phyloP scores from a whole-genome alignment of 257 asterid genomes.

The Nemophila menziesii region DNA sequence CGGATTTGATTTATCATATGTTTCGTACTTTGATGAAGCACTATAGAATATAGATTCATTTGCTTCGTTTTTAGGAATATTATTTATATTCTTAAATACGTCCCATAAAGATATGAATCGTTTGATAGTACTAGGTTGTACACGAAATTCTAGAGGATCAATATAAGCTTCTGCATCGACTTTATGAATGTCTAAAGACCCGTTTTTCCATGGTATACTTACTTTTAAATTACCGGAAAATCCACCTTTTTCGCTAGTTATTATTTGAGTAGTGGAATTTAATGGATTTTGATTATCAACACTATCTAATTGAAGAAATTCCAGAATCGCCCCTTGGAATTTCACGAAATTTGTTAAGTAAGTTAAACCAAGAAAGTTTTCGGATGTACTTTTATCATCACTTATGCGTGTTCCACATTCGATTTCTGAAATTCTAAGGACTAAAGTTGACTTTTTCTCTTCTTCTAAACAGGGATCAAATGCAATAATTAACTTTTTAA shows the following conservation, averaged over 20 bases:
- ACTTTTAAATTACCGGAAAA: conserved; percentile 75
- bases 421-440: conserved; percentile 70
- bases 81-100: conserved; percentile 35
- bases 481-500: conserved; percentile 67
- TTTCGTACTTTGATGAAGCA: conserved; percentile 24
- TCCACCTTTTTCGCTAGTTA: conserved; percentile 67
- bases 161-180: conserved; percentile 82
- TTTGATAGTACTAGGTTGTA: conserved; percentile 62
- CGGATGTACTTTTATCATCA: conserved; percentile 41
- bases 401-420: conserved; percentile 77
- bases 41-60: conserved; percentile 13
- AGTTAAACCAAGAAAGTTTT: conserved; percentile 65
- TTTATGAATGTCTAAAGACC: conserved; percentile 63
- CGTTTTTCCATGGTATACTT: conserved; percentile 91
- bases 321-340: conserved; percentile 79
- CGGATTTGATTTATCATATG: conserved; percentile 23
- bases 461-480: conserved; percentile 63
- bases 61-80: conserved; percentile 7
- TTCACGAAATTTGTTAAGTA: conserved; percentile 56
- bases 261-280: conserved; percentile 36
- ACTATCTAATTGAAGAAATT: conserved; percentile 49
- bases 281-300: conserved; percentile 37
- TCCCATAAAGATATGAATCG: conserved; percentile 54
- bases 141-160: conserved; percentile 63
- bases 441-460: conserved; percentile 44